Evolutionary conservation across 164 flowering plant species (phyloP).

Genomic region (Hamamelis virginiana): DNA sequence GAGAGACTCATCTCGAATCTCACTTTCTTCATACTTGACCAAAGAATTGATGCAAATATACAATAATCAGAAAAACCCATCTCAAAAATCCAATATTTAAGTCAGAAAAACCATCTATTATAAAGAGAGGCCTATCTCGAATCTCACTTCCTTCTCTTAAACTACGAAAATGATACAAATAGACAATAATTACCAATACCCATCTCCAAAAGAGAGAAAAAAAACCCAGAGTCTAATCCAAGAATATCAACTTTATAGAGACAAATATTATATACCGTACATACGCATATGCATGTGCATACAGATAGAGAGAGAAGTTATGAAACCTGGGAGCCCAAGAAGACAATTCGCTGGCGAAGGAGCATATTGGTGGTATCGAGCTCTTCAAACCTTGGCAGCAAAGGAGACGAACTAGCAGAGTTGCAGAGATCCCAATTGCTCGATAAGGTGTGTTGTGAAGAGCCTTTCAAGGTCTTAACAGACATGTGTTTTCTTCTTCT

Average conservation of each 20-base stretch:
- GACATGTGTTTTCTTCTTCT: slow-evolving; percentile 25
- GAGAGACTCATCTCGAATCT: too few relatives aligned
- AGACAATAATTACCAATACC: too few relatives aligned
- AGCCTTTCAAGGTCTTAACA: slow-evolving; percentile 26
- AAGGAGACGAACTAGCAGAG: slow-evolving; percentile 31
- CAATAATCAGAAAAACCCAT: not conserved
- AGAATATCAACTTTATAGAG: too few relatives aligned
- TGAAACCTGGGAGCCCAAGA: slow-evolving; percentile 77
- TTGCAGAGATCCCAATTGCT: slow-evolving; percentile 57
- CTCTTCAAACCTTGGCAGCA: slow-evolving; percentile 73
- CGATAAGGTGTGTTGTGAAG: slow-evolving; percentile 40
- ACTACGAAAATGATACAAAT: too few relatives aligned
- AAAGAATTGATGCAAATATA: not conserved
- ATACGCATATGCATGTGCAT: not conserved
- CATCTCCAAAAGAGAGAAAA: too few relatives aligned
- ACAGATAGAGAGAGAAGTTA: slow-evolving; percentile 2
- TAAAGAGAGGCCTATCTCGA: not conserved
- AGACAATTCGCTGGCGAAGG: slow-evolving; percentile 87
- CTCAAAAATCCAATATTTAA: not conserved
- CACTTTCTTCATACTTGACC: too few relatives aligned
- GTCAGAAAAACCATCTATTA: not conserved
- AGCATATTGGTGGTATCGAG: slow-evolving; percentile 87
- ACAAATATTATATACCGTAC: not conserved
- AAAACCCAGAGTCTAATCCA: too few relatives aligned
- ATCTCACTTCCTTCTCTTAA: too few relatives aligned